Conservation (phyloP, 305 asterid genomes). For the Plantago rigida region DNA sequence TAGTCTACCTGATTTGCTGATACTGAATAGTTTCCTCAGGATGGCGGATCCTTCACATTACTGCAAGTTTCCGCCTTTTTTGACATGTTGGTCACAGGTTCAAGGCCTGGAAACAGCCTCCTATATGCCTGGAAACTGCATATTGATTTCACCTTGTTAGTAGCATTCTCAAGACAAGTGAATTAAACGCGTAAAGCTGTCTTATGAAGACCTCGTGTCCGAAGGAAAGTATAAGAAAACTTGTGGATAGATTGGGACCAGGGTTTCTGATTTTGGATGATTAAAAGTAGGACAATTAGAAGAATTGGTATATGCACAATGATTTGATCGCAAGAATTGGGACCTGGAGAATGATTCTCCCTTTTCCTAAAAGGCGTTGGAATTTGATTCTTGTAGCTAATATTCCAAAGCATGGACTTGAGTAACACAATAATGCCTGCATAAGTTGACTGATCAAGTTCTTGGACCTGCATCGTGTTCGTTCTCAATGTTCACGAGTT, state of each 20-base stretch:
- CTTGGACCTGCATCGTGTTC: too few relatives aligned
- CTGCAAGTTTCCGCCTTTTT: too few relatives aligned
- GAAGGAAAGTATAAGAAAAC: conserved; percentile 4
- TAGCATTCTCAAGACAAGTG: too few relatives aligned
- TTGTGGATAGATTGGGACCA: not conserved
- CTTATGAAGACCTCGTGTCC: not conserved
- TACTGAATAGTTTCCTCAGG: too few relatives aligned
- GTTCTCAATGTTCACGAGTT: too few relatives aligned
- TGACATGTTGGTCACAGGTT: too few relatives aligned
- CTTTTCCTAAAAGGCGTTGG: not conserved
- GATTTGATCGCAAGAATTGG: not conserved
- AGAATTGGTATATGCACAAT: not conserved
- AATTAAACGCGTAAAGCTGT: not conserved
- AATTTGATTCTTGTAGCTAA: conserved; percentile 10
- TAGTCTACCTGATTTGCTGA: not conserved
- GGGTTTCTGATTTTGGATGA: not conserved
- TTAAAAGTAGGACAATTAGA: not conserved
- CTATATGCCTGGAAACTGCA: too few relatives aligned
- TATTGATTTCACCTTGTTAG: too few relatives aligned
- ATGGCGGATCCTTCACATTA: too few relatives aligned
- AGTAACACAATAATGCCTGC: not conserved
- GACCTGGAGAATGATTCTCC: conserved; percentile 2
- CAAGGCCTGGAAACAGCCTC: too few relatives aligned
- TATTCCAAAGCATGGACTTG: not conserved
- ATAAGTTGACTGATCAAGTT: not conserved